These are phyloP conservation scores for Hortaea sp. DNA, from an alignment of 2,329 filamentous ascomycete species.

Conservation along the genomic window DNA sequence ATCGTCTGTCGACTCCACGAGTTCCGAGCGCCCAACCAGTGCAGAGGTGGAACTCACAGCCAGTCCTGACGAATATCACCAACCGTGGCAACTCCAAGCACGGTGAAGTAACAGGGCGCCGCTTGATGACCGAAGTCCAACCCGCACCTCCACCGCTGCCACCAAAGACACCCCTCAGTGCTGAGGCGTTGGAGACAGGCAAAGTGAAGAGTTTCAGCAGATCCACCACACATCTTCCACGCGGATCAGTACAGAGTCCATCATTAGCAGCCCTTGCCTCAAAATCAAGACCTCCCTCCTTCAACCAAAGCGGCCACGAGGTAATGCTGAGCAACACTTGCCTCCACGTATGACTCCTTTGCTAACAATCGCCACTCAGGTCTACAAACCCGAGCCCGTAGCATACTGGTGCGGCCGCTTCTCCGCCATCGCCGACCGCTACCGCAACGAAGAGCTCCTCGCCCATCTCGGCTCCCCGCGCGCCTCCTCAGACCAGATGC, in stretches of 20 bases:
- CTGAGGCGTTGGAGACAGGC: conserved; percentile 6
- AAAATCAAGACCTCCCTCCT: background rate
- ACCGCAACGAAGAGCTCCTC: conserved; percentile 34
- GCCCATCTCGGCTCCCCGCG: conserved; percentile 33
- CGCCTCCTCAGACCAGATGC: conserved; percentile 18
- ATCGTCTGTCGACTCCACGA: conserved; percentile 12
- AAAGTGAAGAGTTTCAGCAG: background rate
- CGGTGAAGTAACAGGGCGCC: conserved; percentile 21
- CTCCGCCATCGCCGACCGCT: conserved; percentile 46
- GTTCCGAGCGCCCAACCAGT: conserved; percentile 7
- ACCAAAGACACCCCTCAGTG: conserved; percentile 11
- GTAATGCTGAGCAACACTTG: too few relatives aligned
- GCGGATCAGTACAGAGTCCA: background rate
- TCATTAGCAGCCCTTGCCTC: background rate
- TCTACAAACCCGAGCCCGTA: conserved; percentile 26
- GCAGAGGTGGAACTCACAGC: conserved; percentile 24
- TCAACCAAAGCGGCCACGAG: conserved; percentile 1
- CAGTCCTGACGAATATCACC: conserved; percentile 15
- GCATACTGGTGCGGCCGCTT: conserved; percentile 56
- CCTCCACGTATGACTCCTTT: too few relatives aligned
- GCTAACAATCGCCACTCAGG: background rate
- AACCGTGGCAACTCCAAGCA: conserved; percentile 12
- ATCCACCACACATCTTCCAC: background rate
- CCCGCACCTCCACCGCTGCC: conserved; percentile 17
- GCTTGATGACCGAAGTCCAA: conserved; percentile 21